Percentiles rank a stretch among this genome's conserved stretches.
Evolutionary conservation across 2,329 filamentous ascomycete genomes (phyloP).

Genomic region (Dryadomyces sulphureus): DNA sequence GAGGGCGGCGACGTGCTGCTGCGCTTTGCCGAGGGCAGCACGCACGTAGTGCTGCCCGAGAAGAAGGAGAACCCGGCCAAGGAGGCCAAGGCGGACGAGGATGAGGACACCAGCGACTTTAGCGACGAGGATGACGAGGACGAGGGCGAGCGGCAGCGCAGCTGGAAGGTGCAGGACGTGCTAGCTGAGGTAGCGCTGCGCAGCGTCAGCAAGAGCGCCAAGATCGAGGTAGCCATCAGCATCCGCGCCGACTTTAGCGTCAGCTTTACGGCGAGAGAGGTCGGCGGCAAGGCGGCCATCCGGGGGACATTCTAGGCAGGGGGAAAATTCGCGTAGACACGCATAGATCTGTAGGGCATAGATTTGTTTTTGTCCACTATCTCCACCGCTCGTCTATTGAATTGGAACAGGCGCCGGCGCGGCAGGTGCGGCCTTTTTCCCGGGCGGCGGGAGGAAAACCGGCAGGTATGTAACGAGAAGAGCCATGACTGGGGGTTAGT

Average conservation of each 20-base stretch:
- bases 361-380: not conserved
- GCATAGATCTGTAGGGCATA: not conserved
- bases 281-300: conserved; percentile 75
- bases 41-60: conserved; percentile 76
- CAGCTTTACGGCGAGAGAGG: conserved; percentile 68
- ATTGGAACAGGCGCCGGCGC: conserved; percentile 14
- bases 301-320: conserved; percentile 31
- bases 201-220: conserved; percentile 72
- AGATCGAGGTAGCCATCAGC: conserved; percentile 89
- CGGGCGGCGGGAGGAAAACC: conserved; percentile 19
- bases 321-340: not conserved
- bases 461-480: conserved; percentile 22
- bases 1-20: conserved; percentile 78
- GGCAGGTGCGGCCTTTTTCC: conserved; percentile 14
- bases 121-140: conserved; percentile 78
- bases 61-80: conserved; percentile 57
- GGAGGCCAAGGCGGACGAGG: conserved; percentile 45
- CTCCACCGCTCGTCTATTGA: not conserved
- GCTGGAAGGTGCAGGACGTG: conserved; percentile 74
- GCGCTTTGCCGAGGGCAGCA: conserved; percentile 73
- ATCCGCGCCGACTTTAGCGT: conserved; percentile 67
- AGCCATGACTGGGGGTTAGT: conserved; percentile 18
- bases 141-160: conserved; percentile 76
- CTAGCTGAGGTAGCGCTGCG: conserved; percentile 78
- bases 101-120: conserved; percentile 52